Evolutionary conservation across 352 stramenopile genomes (phyloP).

Genomic region (Phytopythium mirpurense): DNA sequence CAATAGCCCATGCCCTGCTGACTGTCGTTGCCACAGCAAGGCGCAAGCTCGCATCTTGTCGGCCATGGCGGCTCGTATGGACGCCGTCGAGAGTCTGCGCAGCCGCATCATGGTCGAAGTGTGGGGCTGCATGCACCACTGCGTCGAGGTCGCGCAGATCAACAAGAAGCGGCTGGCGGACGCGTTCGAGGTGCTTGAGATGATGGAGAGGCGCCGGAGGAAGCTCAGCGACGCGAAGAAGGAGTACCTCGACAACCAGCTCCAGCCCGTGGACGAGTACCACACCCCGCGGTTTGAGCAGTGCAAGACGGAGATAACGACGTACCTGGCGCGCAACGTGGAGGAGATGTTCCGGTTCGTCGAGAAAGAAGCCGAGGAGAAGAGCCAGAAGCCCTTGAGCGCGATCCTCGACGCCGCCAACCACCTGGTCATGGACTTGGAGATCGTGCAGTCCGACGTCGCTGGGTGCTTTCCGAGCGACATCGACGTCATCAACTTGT

Average conservation of each 20-base stretch:
- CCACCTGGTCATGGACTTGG: conserved; percentile 72
- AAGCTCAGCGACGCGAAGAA: conserved; percentile 50
- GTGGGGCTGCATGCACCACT: conserved; percentile 78
- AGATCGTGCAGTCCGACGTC: conserved; percentile 74
- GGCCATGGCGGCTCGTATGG: conserved; percentile 64
- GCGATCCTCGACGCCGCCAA: conserved; percentile 58
- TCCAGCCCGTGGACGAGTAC: conserved; percentile 41
- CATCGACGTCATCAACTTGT: conserved; percentile 79
- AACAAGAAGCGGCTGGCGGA: conserved; percentile 57
- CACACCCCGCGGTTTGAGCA: conserved; percentile 37
- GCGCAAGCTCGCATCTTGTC: conserved; percentile 56
- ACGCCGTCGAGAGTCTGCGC: conserved; percentile 50
- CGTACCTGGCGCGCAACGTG: conserved; percentile 41
- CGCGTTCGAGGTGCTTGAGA: conserved; percentile 68
- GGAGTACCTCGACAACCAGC: conserved; percentile 65
- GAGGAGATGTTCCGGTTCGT: conserved; percentile 62
- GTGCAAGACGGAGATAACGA: conserved; percentile 61
- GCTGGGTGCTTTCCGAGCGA: conserved; percentile 62
- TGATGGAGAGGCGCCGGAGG: conserved; percentile 63
- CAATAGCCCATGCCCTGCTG: too few species aligned
- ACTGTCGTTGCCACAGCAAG: too few species aligned
- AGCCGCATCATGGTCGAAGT: conserved; percentile 68
- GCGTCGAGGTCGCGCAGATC: conserved; percentile 76
- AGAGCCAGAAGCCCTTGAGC: conserved; percentile 57
- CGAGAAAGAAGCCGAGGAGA: conserved; percentile 38